These are phyloP conservation scores for Cetradonia linearis DNA, from an alignment of 495 filamentous ascomycete genomes.

Conservation along the genomic window DNA sequence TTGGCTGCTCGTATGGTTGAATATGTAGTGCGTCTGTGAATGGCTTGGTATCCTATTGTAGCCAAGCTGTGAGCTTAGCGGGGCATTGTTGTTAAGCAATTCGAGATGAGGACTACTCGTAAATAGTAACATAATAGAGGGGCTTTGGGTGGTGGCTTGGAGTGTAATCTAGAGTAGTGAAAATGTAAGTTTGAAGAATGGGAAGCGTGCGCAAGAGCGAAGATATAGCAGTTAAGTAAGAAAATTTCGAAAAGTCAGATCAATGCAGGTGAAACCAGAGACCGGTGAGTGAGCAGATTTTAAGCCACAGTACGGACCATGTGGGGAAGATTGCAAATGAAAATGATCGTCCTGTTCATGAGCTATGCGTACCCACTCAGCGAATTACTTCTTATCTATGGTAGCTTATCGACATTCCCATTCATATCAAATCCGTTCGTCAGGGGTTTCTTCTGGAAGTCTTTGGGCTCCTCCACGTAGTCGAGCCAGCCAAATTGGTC, in stretches of 20 bases:
- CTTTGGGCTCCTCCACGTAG: slow-evolving; percentile 37
- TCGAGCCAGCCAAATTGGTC: slow-evolving; percentile 69
- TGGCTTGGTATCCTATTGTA: no score
- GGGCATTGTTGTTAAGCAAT: no score
- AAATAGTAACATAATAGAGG: neutral
- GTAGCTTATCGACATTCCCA: slow-evolving; percentile 18
- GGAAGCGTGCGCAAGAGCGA: neutral
- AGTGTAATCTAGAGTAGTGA: neutral
- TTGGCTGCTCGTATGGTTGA: no score
- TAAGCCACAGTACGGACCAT: no score
- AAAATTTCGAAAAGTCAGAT: neutral
- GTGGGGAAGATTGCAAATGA: neutral
- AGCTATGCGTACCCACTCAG: neutral
- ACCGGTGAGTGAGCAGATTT: no score
- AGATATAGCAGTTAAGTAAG: no score
- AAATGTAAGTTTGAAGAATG: neutral
- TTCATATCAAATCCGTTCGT: slow-evolving; percentile 13
- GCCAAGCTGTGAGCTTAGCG: no score
- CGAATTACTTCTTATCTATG: neutral
- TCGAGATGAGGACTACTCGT: no score
- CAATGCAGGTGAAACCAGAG: neutral
- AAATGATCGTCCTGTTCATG: neutral
- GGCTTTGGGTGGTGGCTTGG: neutral
- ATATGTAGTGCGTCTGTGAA: no score
- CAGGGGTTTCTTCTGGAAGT: slow-evolving; percentile 14